Evolutionary conservation across 2,329 filamentous ascomycete species (phyloP).

Genomic region (Cladosporium colombiae): DNA sequence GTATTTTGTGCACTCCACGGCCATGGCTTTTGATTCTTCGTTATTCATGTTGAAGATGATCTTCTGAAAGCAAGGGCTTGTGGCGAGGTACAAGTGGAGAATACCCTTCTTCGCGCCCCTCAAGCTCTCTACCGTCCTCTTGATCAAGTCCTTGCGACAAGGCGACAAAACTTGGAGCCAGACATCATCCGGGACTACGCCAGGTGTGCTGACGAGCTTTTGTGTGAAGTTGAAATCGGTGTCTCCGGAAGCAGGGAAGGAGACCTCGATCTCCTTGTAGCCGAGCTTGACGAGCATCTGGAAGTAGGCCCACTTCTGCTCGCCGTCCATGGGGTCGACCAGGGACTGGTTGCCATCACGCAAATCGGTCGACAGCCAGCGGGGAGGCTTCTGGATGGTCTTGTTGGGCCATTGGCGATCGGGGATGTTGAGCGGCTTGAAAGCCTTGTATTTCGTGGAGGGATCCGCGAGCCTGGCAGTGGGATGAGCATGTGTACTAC

Average conservation of each 20-base stretch:
- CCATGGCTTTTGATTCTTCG: constrained; percentile 77
- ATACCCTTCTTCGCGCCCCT: constrained; percentile 90
- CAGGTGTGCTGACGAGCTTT: constrained; percentile 80
- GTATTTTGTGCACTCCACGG: constrained; percentile 81
- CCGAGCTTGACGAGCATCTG: constrained; percentile 89
- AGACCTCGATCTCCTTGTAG: constrained; percentile 97
- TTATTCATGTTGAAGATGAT: constrained; percentile 88
- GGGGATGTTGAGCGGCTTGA: constrained; percentile 65
- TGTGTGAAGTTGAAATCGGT: constrained; percentile 96
- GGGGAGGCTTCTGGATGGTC: constrained; percentile 77
- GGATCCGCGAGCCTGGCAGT: constrained; percentile 65
- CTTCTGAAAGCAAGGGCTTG: constrained; percentile 90
- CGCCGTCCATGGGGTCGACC: constrained; percentile 91
- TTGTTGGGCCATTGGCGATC: constrained; percentile 83
- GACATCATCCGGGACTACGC: constrained; percentile 82
- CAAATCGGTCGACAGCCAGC: constrained; percentile 87
- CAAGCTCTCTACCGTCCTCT: constrained; percentile 83
- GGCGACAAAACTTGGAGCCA: constrained; percentile 90
- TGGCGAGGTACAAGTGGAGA: constrained; percentile 93
- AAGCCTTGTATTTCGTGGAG: constrained; percentile 73
- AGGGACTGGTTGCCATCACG: constrained; percentile 94
- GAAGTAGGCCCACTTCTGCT: constrained; percentile 95
- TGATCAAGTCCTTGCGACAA: constrained; percentile 88
- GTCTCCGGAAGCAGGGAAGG: constrained; percentile 90
- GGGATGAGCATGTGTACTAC: constrained; percentile 5